Base-by-base conservation (phyloP, 2,329 filamentous ascomycete genomes). In the Diaporthe sp. region DNA sequence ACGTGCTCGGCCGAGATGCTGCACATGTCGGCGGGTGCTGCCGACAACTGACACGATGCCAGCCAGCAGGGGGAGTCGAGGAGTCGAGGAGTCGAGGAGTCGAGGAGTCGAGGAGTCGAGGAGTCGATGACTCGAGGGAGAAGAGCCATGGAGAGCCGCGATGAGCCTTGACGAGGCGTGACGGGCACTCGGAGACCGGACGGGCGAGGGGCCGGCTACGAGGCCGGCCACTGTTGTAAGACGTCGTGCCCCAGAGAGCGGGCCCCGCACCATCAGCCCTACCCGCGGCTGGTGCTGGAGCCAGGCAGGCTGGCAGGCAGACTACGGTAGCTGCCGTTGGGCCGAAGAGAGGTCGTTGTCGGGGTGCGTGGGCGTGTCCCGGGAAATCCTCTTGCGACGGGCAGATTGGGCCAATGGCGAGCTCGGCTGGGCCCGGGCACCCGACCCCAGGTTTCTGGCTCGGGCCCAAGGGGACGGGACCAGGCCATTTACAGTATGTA, bases 381-480 rank as follows among this genome's bases (percentile, higher is more conserved):
- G 75, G 75, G 75, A 75, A 76, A 75, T 76, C 75, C 73, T 76
- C 75, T 76, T 76, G 73, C n/a, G 68, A 25, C 51, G 53, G 37
- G 46, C 49, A 37, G 51, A 34, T 17, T 17, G 17, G 42, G 31
- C 75, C 75, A 76, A 76, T 76, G 55, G 75, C 49, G 46, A 17
- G 37, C 44, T 39, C 28, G 12, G 34, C 55, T 71, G 70, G 31
- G 44, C 28, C 73, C 61, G 73, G 61, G 25, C 42, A 58, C 42
- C 46, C 49, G 31, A 75, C 73, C 75, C 75, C 73, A 71, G 73
- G 67, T 61, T 61, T 57, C 58, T 46, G 13, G 57, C 7, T 15
- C 25, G 25, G 73, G 65, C 72, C 72, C 75, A 71, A 58, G 71
- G 60, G 57, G 67, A 68, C 25, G 19, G 65, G 55, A 28, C 37